phyloP scores from a whole-genome alignment of 768 basidiomycete species.

The Chiua virens region DNA sequence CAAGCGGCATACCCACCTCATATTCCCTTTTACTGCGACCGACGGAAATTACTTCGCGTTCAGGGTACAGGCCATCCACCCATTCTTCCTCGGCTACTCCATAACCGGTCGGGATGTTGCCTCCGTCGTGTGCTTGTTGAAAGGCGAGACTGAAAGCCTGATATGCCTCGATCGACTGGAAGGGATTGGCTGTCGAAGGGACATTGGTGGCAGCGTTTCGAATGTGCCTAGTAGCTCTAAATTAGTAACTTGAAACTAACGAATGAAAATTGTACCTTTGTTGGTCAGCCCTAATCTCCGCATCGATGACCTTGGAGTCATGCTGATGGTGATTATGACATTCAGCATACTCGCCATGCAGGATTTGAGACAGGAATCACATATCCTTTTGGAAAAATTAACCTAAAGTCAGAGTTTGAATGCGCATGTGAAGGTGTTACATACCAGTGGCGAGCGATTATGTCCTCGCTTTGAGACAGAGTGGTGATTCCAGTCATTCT shows the following conservation, averaged over 20 bases:
- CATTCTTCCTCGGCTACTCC: neutral
- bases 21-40: neutral
- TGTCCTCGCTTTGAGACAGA: slow-evolving; percentile 22
- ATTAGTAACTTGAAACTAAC: no score
- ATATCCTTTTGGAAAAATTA: no score
- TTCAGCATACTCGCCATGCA: no score
- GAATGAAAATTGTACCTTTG: no score
- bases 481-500: slow-evolving; percentile 41
- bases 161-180: neutral
- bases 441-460: slow-evolving; percentile 1
- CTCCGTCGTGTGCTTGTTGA: neutral
- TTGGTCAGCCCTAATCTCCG: no score
- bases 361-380: no score
- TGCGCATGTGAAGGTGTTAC: neutral
- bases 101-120: neutral
- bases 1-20: neutral
- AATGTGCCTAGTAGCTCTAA: neutral
- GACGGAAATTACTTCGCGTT: neutral
- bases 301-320: no score
- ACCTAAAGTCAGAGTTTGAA: no score
- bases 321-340: no score
- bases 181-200: neutral
- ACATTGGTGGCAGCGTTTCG: neutral
- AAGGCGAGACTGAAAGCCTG: neutral
- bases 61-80: neutral